These are phyloP conservation scores for Trapa incisa DNA, from an alignment of 345 rosid species.

Conservation along the genomic window DNA sequence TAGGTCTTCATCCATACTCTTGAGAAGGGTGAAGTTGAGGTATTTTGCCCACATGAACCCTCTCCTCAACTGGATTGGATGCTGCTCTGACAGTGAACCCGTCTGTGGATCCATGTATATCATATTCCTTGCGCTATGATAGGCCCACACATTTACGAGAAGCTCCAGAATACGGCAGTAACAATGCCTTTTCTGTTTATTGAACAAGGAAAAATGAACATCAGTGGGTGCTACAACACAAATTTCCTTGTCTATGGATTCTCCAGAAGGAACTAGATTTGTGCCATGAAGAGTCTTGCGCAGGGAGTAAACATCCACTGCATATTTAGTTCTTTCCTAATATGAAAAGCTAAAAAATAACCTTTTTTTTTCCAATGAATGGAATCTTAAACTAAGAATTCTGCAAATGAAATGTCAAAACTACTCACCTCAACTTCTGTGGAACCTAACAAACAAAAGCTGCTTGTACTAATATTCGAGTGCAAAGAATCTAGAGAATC, in stretches of 20 bases:
- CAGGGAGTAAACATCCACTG: too few relatives aligned
- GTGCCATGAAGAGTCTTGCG: too few relatives aligned
- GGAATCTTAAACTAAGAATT: not conserved
- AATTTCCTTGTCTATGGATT: not conserved
- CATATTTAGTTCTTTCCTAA: too few relatives aligned
- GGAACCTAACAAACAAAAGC: conserved; percentile 52
- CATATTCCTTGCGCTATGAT: conserved; percentile 80
- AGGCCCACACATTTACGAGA: conserved; percentile 88
- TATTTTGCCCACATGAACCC: conserved; percentile 71
- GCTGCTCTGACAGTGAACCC: conserved; percentile 69
- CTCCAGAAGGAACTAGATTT: too few relatives aligned
- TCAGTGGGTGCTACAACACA: not conserved
- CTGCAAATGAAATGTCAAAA: not conserved
- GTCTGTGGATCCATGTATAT: conserved; percentile 71
- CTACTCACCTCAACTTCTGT: conserved; percentile 51
- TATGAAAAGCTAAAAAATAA: not conserved
- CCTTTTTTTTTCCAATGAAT: not conserved
- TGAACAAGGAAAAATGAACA: conserved; percentile 5
- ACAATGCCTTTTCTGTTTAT: conserved; percentile 66
- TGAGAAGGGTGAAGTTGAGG: conserved; percentile 56
- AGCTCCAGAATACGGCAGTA: conserved; percentile 83
- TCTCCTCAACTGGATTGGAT: conserved; percentile 42
- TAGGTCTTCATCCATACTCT: conserved; percentile 94
- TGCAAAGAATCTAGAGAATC: conserved; percentile 83
- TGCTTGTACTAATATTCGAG: conserved; percentile 25